phyloP scores from a whole-genome alignment of 106 monocot genomes.

The Apostasia shenzhenica region DNA sequence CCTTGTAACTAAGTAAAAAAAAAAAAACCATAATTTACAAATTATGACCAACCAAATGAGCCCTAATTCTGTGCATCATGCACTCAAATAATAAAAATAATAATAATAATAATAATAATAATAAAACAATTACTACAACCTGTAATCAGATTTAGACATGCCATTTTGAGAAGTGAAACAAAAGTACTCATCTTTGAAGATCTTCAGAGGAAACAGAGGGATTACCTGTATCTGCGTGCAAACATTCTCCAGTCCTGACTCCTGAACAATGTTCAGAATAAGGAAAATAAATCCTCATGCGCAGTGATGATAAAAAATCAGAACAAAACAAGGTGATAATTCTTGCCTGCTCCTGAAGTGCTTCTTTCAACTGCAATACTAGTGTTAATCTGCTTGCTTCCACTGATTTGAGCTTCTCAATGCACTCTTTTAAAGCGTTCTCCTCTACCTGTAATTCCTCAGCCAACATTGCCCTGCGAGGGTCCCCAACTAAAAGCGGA shows the following conservation, averaged over 20 bases:
- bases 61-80: no score
- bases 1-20: no score
- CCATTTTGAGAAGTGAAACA: no score
- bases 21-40: no score
- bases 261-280: slow-evolving; percentile 39
- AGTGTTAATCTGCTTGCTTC: slow-evolving; percentile 59
- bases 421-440: slow-evolving; percentile 43
- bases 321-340: background rate
- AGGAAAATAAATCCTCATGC: background rate
- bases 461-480: slow-evolving; percentile 47
- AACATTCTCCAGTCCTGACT: slow-evolving; percentile 81
- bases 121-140: no score
- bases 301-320: background rate
- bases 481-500: slow-evolving; percentile 52
- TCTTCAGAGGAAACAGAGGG: background rate
- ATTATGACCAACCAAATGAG: no score
- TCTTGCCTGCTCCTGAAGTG: slow-evolving; percentile 84
- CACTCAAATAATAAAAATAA: no score
- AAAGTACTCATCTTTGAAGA: no score
- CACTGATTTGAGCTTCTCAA: slow-evolving; percentile 60
- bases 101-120: no score
- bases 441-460: slow-evolving; percentile 68
- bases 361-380: slow-evolving; percentile 66
- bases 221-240: slow-evolving; percentile 83
- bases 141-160: no score